These are phyloP conservation scores for Cocos nucifera DNA, from an alignment of 176 grass and related monocot species.

Conservation along the genomic window DNA sequence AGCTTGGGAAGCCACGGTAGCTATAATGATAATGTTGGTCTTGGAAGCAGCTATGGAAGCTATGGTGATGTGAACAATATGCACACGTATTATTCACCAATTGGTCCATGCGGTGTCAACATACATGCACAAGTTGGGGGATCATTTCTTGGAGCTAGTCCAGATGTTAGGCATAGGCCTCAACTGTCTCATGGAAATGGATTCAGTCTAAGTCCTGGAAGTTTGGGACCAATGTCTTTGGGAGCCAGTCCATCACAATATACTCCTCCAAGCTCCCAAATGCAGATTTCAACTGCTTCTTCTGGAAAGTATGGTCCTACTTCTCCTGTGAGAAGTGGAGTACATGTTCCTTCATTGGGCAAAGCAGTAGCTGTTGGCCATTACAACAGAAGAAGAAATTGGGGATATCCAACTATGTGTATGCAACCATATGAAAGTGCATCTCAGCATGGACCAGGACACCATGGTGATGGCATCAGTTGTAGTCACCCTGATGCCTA, in stretches of 20 bases:
- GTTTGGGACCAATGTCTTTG: slow-evolving; percentile 65
- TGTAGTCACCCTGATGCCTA: slow-evolving; percentile 46
- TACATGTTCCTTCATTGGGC: slow-evolving; percentile 51
- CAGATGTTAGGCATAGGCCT: slow-evolving; percentile 61
- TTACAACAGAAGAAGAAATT: slow-evolving; percentile 73
- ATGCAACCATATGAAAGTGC: slow-evolving; percentile 58
- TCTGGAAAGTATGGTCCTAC: slow-evolving; percentile 53
- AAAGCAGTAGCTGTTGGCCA: slow-evolving; percentile 67
- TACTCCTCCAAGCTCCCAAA: slow-evolving; percentile 77
- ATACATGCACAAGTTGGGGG: slow-evolving; percentile 69
- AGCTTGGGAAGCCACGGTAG: slow-evolving; percentile 70
- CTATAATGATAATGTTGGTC: slow-evolving; percentile 58
- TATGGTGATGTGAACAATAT: slow-evolving; percentile 52
- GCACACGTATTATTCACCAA: slow-evolving; percentile 59
- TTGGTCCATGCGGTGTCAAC: slow-evolving; percentile 67
- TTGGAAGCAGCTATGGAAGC: slow-evolving; percentile 77
- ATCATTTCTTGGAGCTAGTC: slow-evolving; percentile 75
- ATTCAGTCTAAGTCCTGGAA: slow-evolving; percentile 70
- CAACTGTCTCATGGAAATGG: slow-evolving; percentile 57
- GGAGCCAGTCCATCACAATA: slow-evolving; percentile 91
- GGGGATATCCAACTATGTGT: slow-evolving; percentile 49
- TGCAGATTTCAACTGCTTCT: slow-evolving; percentile 39
- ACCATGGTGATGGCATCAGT: slow-evolving; percentile 39
- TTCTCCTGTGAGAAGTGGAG: slow-evolving; percentile 55
- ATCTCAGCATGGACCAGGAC: slow-evolving; percentile 38